Evolutionary conservation across 2,329 filamentous ascomycete genomes (phyloP), one percentile per base, ranked within the genome.

Genomic region (Hymenotorrendiella dingleyae): DNA sequence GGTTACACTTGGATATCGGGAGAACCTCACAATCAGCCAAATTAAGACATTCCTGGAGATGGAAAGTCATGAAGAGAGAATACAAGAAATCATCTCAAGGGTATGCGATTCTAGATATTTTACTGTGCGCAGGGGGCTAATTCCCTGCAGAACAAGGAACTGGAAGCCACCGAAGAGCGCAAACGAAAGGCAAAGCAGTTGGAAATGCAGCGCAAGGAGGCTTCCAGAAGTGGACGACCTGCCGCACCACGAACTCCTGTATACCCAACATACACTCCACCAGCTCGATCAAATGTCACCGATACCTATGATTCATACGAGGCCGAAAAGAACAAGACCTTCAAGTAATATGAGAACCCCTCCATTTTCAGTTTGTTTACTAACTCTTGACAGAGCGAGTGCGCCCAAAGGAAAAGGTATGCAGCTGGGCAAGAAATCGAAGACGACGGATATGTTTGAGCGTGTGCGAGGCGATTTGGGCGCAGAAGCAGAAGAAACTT

Each of bases 31-130:
- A 19, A 79, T 98, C 58, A 87, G 82, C 67, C 94, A 98, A 69
- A 98, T 98, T 73, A 96, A 94, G 76, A 96, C 93, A 2, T 98
- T 98, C 74, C 68, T 98, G 55, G 94, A 97, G 62, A 98, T 98
- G 93, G 93, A 98, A 67, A 93, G 85, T 67, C 93, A 98, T 61
- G 94, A 98, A 68, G 93, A 98, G 74, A 82, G 93, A 62, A 97
- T 98, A 56, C 93, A 98, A 67, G 93, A 96, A 63, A 98, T 96
- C 51, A 96, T 96, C 62, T 88, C 89, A 49, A 77, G 88, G 64
- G 86, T 91, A 79, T 50, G 14, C 22, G 26, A 21, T 32, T 22
- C 42, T 39, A 23, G 40, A 47, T 43, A 4, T 23, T 28, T 10
- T 33, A 7, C 5, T 29, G 32, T 28, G 43, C n/a, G 12, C 14